phyloP scores from a whole-genome alignment of 768 basidiomycete genomes.

The Podaxis rugospora region DNA sequence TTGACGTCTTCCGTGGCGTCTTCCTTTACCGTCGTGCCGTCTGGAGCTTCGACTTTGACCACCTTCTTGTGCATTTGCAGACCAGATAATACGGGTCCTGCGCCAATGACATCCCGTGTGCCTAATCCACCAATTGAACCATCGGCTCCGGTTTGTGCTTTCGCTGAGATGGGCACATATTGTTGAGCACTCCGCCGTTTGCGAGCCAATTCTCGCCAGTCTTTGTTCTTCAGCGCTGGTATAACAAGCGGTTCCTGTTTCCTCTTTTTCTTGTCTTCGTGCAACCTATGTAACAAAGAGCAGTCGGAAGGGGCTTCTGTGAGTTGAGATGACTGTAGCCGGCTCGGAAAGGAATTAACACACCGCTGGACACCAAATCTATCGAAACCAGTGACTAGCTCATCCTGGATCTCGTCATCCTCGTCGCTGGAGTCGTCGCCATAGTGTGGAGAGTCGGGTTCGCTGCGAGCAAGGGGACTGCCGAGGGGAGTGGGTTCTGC shows the following conservation, averaged over 20 bases:
- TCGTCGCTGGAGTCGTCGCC: conserved; percentile 54
- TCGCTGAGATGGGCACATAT: conserved; percentile 64
- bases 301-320: conserved; percentile 45
- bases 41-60: conserved; percentile 24
- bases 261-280: conserved; percentile 39
- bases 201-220: conserved; percentile 83
- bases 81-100: conserved; percentile 67
- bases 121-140: conserved; percentile 78
- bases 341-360: conserved; percentile 34
- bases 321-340: conserved; percentile 62
- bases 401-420: conserved; percentile 52
- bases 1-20: conserved; percentile 23
- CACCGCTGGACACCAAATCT: conserved; percentile 82
- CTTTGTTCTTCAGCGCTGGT: conserved; percentile 78
- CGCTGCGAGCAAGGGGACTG: conserved; percentile 53
- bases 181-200: conserved; percentile 50
- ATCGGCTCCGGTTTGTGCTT: conserved; percentile 53
- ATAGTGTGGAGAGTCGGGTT: conserved; percentile 15
- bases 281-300: conserved; percentile 30
- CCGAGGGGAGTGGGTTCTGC: conserved; percentile 37
- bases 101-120: conserved; percentile 70
- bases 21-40: conserved; percentile 15
- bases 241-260: conserved; percentile 74
- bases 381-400: conserved; percentile 70
- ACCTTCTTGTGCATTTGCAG: conserved; percentile 47